Base-by-base conservation (phyloP, 176 grass and related monocot species). In the Ensete glaucum region DNA sequence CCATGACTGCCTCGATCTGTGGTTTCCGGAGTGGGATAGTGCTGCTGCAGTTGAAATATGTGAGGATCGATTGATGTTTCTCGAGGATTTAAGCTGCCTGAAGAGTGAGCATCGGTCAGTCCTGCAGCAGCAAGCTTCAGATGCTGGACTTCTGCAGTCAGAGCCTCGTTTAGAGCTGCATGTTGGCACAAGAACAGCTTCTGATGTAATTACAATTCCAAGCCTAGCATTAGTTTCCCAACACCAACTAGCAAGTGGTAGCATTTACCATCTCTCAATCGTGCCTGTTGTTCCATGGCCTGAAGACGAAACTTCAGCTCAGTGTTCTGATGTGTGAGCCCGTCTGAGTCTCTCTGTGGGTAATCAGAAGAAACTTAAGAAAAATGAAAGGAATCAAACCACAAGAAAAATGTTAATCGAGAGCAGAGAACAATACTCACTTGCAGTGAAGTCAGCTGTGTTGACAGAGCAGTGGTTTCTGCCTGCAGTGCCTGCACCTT, bases 401-500 rank as follows among this genome's bases (percentile, higher is more conserved):
- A 13, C 54, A 57, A 57, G 54, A 57, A 16, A 57, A n/a, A 60
- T 5, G 1, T 5, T 7, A 1, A 14, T 5, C 14, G 3, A 14
- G 52, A 74, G 19, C 0, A 57, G 13, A 25, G 13, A 16, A 0
- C 10, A 2, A 14, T 19, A 9, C 78, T 25, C 15, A 99, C 96
- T 77, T 99, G 91, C 51, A 95, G 69, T 62, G 91, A 81, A 53
- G 86, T 95, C 22, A 99, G 80, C 83, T 95, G 91, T n/a, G 96
- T 85, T 4, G 91, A 99, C 2, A 99, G 82, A 8, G 85, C 88
- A 0, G 96, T 95, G 60, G 96, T 85, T 74, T 99, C 96, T 3
- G 85, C 85, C 81, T 99, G 91, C 84, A 99, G 82, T 76, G 89
- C 88, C 63, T 92, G 96, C 78, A 99, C 96, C 83, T 95, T 99